phyloP scores from a whole-genome alignment of 176 grass and related monocot genomes.

The Aegilops longissima region DNA sequence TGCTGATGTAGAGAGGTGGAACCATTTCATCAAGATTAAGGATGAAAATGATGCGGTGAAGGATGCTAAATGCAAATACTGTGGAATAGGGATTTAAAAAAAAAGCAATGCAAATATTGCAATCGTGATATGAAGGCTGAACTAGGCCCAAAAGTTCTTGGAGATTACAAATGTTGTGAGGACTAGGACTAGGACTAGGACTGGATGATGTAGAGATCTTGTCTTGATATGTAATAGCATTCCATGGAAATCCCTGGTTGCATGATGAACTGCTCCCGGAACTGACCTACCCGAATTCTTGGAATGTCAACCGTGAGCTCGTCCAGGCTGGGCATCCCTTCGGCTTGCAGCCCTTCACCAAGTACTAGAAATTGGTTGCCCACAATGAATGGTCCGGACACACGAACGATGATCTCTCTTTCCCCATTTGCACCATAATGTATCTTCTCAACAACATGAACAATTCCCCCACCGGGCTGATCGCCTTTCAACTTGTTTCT shows the following conservation, averaged over 20 bases:
- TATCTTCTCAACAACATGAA: conserved; percentile 89
- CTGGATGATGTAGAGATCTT: conserved; percentile 78
- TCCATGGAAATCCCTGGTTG: conserved; percentile 59
- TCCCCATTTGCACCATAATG: conserved; percentile 55
- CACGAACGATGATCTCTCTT: conserved; percentile 63
- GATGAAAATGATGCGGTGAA: background rate
- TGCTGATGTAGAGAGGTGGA: background rate
- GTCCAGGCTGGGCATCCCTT: conserved; percentile 80
- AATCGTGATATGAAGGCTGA: background rate
- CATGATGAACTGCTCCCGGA: conserved; percentile 79
- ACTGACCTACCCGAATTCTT: conserved; percentile 63
- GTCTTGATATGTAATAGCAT: conserved; percentile 59
- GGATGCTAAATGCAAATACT: background rate
- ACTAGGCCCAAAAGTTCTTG: too few relatives aligned
- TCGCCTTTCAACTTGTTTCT: conserved; percentile 79
- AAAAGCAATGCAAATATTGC: background rate
- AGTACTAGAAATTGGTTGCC: conserved; percentile 81
- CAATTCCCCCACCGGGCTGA: conserved; percentile 65
- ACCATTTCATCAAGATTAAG: background rate
- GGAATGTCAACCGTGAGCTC: conserved; percentile 49
- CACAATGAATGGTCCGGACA: conserved; percentile 69
- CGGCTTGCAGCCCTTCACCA: conserved; percentile 72
- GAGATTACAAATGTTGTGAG: too few relatives aligned
- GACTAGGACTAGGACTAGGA: background rate
- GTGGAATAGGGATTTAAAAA: background rate